Evolutionary conservation across 1,284 basidiomycete species (phyloP).

Genomic region (Afroboletus lepidellus): DNA sequence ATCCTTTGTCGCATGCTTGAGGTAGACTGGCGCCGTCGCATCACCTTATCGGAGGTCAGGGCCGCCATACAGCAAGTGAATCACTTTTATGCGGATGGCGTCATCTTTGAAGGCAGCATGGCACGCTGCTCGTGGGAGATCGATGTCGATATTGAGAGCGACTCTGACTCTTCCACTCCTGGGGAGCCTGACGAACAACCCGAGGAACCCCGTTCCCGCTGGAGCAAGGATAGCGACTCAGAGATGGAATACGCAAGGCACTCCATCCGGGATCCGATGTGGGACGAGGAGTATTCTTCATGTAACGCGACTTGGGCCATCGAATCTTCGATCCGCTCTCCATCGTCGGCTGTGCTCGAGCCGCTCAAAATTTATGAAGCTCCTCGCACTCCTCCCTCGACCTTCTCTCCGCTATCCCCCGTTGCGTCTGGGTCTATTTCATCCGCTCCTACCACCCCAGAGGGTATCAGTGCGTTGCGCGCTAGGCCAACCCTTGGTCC

Average conservation of each 20-base stretch:
- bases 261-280: constrained; percentile 39
- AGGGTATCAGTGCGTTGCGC: constrained; percentile 42
- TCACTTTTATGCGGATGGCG: constrained; percentile 71
- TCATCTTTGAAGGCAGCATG: constrained; percentile 79
- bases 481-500: constrained; percentile 34
- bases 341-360: constrained; percentile 29
- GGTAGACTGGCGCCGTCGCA: constrained; percentile 68
- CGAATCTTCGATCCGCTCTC: constrained; percentile 40
- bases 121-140: constrained; percentile 79
- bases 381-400: constrained; percentile 35
- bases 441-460: constrained; percentile 52
- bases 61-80: constrained; percentile 64
- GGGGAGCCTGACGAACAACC: constrained; percentile 32
- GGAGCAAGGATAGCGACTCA: constrained; percentile 66
- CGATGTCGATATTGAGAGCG: constrained; percentile 61
- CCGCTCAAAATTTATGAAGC: constrained; percentile 35
- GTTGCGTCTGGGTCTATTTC: constrained; percentile 39
- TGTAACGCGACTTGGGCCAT: constrained; percentile 44
- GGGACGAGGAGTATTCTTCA: constrained; percentile 40
- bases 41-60: constrained; percentile 71
- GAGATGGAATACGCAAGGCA: constrained; percentile 60
- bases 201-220: constrained; percentile 43
- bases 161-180: constrained; percentile 48
- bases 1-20: constrained; percentile 71
- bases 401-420: constrained; percentile 41